phyloP scores from a whole-genome alignment of 2,329 filamentous ascomycete genomes.

The Exserohilum rostratum region DNA sequence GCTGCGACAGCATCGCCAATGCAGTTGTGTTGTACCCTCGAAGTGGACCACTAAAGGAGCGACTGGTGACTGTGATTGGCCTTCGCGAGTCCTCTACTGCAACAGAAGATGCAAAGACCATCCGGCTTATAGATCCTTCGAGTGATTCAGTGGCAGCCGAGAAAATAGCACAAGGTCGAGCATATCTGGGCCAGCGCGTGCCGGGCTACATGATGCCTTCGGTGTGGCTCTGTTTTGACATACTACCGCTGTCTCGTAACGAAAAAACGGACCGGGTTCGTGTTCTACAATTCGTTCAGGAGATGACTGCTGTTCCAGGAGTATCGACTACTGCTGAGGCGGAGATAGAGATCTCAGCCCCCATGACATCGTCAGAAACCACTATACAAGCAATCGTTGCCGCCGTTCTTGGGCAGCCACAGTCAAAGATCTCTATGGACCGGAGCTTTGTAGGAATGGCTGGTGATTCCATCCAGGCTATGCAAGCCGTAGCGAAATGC shows the following conservation, averaged over 20 bases:
- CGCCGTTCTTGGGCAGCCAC: not conserved
- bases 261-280: not conserved
- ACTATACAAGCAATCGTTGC: not conserved
- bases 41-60: constrained; percentile 46
- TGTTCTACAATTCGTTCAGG: not conserved
- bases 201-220: constrained; percentile 12
- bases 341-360: too few species aligned
- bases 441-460: not conserved
- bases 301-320: not conserved
- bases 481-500: constrained; percentile 1
- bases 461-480: not conserved
- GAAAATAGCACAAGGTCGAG: constrained; percentile 4
- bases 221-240: constrained; percentile 39
- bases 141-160: not conserved
- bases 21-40: constrained; percentile 49
- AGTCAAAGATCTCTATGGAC: not conserved
- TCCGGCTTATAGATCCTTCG: too few species aligned
- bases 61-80: constrained; percentile 51
- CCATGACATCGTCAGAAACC: not conserved
- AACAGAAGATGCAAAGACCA: not conserved
- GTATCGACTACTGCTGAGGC: not conserved
- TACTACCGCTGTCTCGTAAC: constrained; percentile 9
- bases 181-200: not conserved
- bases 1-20: not conserved
- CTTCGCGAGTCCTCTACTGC: constrained; percentile 13